Base-by-base conservation (phyloP, 140 eudicot species). In the Anethum foeniculum region DNA sequence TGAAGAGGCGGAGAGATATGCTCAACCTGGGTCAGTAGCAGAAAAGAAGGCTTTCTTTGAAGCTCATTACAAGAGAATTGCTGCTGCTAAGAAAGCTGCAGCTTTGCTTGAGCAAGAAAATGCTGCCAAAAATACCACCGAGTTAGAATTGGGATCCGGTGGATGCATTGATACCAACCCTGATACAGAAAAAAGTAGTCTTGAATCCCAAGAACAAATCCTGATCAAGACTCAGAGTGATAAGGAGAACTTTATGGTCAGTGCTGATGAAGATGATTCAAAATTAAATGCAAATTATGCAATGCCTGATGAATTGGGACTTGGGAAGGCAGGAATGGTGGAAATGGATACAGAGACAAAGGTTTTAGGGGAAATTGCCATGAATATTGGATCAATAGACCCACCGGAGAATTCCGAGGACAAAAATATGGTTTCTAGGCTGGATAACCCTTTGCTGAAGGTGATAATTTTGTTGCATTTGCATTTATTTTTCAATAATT, bases 21-120 rank as follows among this genome's bases (percentile, higher is more conserved):
- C 98, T 1, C 86, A 85, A 84, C 97, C 97, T 0, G 98, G 98
- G 23, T 94, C 98, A 39, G 98, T 94, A 10, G 97, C 97, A 2
- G 88, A 90, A 84, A 94, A 92, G 84, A 94, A 94, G 81, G 98
- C 97, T 41, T 94, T 89, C 75, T 92, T 94, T 51, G 98, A 94
- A 87, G 98, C 98, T 77, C 96, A 92, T 89, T 94, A 92, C 85
- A 94, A 94, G 90, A 89, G 83, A 83, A 81, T 94, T 52, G 97
- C 97, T 16, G 96, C 98, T 12, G 96, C 98, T 47, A 85, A 82
- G 77, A 79, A 60, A 75, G 97, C 93, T 1, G 93, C 96, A 14
- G 93, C 93, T 10, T 80, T 89, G 80, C 89, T 90, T 65, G 97
- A 89, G 81, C 88, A 92, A 86, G 85, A 83, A 23, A 90, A 83